Conservation (phyloP, 2,329 filamentous ascomycete genomes). For the Cercospora sp. region DNA sequence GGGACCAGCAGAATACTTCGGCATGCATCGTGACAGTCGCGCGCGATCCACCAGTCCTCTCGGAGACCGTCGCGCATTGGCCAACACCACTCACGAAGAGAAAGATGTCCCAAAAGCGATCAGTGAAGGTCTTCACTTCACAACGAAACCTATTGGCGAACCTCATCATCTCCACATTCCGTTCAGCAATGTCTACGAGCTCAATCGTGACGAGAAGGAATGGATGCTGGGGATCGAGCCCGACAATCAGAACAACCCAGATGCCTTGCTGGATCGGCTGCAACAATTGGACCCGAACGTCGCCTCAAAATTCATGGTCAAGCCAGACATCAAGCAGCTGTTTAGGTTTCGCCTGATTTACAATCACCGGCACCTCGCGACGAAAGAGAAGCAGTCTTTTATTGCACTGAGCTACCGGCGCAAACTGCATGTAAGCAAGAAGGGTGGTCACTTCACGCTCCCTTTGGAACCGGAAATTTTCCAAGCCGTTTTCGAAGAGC, state of each 20-base stretch:
- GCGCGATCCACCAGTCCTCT: slow-evolving; percentile 25
- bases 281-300: slow-evolving; percentile 27
- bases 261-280: slow-evolving; percentile 30
- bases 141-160: slow-evolving; percentile 28
- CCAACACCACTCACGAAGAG: slow-evolving; percentile 4
- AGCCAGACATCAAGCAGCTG: slow-evolving; percentile 34
- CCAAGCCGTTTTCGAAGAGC: slow-evolving; percentile 44
- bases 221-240: slow-evolving; percentile 32
- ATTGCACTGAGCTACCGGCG: slow-evolving; percentile 49
- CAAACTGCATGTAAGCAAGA: slow-evolving; percentile 36
- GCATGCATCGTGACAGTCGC: slow-evolving; percentile 19
- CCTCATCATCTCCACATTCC: slow-evolving; percentile 29
- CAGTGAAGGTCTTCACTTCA: slow-evolving; percentile 24
- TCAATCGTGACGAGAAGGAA: slow-evolving; percentile 31
- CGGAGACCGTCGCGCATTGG: slow-evolving; percentile 11
- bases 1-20: slow-evolving; percentile 26
- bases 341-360: slow-evolving; percentile 44
- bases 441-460: slow-evolving; percentile 41
- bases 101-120: neutral
- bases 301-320: slow-evolving; percentile 36
- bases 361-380: slow-evolving; percentile 36
- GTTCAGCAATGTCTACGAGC: slow-evolving; percentile 32
- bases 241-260: slow-evolving; percentile 31
- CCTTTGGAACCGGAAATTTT: slow-evolving; percentile 44
- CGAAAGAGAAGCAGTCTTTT: slow-evolving; percentile 41